Evolutionary conservation across 2,329 filamentous ascomycete species (phyloP), one percentile per base, ranked within the genome.

Genomic region (Exutisphaerella laricina): DNA sequence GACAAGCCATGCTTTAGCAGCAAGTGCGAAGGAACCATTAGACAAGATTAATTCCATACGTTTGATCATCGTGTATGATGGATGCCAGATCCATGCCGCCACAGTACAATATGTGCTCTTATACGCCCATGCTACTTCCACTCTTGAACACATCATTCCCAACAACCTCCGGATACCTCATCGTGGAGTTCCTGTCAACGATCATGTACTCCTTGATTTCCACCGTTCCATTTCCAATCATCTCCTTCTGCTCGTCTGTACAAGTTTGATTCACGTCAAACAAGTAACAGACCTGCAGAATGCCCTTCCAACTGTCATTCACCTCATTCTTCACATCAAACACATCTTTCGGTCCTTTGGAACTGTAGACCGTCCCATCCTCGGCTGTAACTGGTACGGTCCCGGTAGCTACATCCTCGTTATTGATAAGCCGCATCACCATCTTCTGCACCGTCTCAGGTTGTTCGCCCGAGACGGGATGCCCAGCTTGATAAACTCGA

Each of bases 361-460:
- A 44, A 8, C 4, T 29, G 22, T 40, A 36, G 5, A 43, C 18
- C 5, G 14, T 20, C 7, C 32, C 41, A 25, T 41, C 22, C 9
- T 33, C 16, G 8, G 38, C 20, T 5, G 25, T 39, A 2, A 44
- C 13, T 3, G 35, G 29, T 2, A 20, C 28, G 12, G 29, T 34
- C 1, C 71, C 71, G 3, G 66, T 69, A 5, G 68, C 65, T 28
- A 73, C 63, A 42, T 73, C 71, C 12, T 57, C 58, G 22, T 71
- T 68, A 50, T 66, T 61, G 3, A 74, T 63, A 14, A 70, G 64
- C 9, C 73, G 66, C 13, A 61, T 64, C 54, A 75, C 75, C 41
- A 75, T 66, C 7, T 60, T 65, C 53, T 68, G 75, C 0, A 67
- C 66, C 0, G 73, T 73, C 49, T 75, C 67, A 2, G 69, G 69